These are phyloP conservation scores for Gloeophyllum trabeum DNA, from an alignment of 768 basidiomycete genomes.

Conservation along the genomic window DNA sequence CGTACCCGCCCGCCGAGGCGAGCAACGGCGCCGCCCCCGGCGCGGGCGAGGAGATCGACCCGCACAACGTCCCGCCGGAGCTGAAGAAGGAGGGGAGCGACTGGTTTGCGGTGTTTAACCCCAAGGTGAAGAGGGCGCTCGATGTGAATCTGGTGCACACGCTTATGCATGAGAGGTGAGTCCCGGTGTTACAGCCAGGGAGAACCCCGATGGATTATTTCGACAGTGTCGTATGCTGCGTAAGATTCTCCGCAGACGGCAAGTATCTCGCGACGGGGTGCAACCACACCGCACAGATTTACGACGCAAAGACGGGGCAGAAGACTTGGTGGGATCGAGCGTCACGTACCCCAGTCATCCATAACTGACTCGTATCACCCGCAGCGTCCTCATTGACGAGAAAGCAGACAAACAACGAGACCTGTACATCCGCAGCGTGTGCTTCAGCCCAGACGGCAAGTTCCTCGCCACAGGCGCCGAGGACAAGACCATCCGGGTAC, in stretches of 20 bases:
- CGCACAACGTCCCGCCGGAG: constrained; percentile 36
- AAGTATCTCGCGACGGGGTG: constrained; percentile 92
- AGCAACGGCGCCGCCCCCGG: too few relatives aligned
- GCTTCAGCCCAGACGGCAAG: constrained; percentile 66
- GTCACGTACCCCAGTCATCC: not conserved
- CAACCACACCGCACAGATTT: constrained; percentile 92
- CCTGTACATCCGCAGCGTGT: constrained; percentile 82
- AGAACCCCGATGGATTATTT: constrained; percentile 2
- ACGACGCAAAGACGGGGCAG: constrained; percentile 77
- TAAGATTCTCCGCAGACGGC: constrained; percentile 90
- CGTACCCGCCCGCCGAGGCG: constrained; percentile 22
- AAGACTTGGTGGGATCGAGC: constrained; percentile 62
- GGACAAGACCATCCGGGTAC: constrained; percentile 83
- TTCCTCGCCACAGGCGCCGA: constrained; percentile 76
- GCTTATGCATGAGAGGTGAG: constrained; percentile 82
- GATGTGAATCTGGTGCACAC: constrained; percentile 80
- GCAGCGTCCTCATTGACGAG: constrained; percentile 71
- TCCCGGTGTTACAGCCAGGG: not conserved
- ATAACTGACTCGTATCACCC: constrained; percentile 1
- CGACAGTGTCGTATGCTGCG: constrained; percentile 73
- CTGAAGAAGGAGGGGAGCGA: constrained; percentile 68
- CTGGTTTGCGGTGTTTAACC: constrained; percentile 87
- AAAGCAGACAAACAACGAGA: constrained; percentile 64
- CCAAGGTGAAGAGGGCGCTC: constrained; percentile 63
- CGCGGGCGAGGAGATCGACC: constrained; percentile 19